A percentile compares a stretch with the other conserved stretches of the same genome.
Evolutionary conservation across 2,329 filamentous ascomycete species (phyloP).

Genomic region (Aspergillus glaucus): DNA sequence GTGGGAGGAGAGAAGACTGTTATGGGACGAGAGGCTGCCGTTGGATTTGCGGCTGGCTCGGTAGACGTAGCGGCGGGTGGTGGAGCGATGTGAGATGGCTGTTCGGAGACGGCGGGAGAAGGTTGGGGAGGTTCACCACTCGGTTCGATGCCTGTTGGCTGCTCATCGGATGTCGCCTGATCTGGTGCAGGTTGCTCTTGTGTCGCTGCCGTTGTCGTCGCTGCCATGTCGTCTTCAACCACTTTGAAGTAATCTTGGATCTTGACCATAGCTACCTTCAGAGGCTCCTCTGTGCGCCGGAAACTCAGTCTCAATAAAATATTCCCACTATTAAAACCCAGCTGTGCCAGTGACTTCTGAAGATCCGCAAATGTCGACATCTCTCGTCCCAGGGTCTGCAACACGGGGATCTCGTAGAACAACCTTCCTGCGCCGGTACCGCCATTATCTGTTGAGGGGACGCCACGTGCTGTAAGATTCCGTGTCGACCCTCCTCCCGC

Average conservation of each 20-base stretch:
- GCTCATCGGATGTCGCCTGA: conserved; percentile 9
- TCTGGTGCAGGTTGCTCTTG: conserved; percentile 8
- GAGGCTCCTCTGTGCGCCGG: conserved; percentile 65
- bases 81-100: conserved; percentile 9
- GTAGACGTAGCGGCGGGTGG: conserved; percentile 7
- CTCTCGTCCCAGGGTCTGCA: conserved; percentile 78
- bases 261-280: conserved; percentile 78
- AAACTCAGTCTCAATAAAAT: conserved; percentile 74
- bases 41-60: conserved; percentile 17
- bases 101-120: conserved; percentile 5
- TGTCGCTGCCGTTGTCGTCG: conserved; percentile 17
- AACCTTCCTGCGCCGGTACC: conserved; percentile 63
- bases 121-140: neutral
- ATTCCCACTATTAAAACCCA: conserved; percentile 81
- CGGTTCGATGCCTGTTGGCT: neutral
- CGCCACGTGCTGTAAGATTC: conserved; percentile 78
- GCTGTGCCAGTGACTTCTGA: conserved; percentile 79
- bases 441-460: conserved; percentile 50
- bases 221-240: conserved; percentile 26
- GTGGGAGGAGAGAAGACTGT: conserved; percentile 73
- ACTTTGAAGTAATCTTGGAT: conserved; percentile 69
- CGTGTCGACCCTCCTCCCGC: conserved; percentile 55
- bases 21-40: conserved; percentile 46
- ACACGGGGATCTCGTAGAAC: conserved; percentile 78
- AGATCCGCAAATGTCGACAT: conserved; percentile 71